These are phyloP conservation scores for Nadsonia commutata DNA, from an alignment of 1,139 yeast species.

Conservation along the genomic window DNA sequence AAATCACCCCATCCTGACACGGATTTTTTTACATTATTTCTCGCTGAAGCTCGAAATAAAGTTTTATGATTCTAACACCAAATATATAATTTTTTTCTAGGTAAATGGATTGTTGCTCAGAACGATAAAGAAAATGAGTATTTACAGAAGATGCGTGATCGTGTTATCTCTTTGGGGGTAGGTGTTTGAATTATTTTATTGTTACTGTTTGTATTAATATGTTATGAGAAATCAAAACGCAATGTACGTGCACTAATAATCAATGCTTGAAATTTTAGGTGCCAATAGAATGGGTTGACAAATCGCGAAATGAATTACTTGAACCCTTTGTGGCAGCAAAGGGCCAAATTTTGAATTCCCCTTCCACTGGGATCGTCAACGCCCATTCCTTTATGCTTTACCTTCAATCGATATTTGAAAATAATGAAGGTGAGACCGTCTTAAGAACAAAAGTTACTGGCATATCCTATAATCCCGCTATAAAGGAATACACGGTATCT, in stretches of 20 bases:
- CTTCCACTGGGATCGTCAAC: conserved; percentile 72
- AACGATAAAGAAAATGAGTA: conserved; percentile 45
- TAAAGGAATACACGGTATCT: conserved; percentile 5
- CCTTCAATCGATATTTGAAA: conserved; percentile 38
- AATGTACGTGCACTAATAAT: too few relatives aligned
- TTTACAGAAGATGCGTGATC: conserved; percentile 36
- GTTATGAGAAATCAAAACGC: too few relatives aligned
- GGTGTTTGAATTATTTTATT: conserved; percentile 14
- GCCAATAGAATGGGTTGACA: conserved; percentile 42
- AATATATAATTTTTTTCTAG: too few relatives aligned
- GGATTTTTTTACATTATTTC: too few relatives aligned
- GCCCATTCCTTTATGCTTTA: conserved; percentile 63
- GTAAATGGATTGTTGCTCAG: conserved; percentile 79
- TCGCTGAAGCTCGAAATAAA: too few relatives aligned
- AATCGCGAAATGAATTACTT: conserved; percentile 27
- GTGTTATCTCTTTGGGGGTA: conserved; percentile 23
- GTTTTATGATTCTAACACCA: too few relatives aligned
- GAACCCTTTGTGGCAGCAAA: conserved; percentile 59
- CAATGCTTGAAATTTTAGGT: conserved; percentile 25
- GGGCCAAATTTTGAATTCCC: conserved; percentile 54
- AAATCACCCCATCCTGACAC: too few relatives aligned
- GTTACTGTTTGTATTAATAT: neutral
- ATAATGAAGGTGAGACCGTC: conserved; percentile 39
- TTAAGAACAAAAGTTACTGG: conserved; percentile 22
- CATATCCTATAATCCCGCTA: neutral